Conservation (phyloP, 208 protist species). For the Trypanosoma melophagium region DNA sequence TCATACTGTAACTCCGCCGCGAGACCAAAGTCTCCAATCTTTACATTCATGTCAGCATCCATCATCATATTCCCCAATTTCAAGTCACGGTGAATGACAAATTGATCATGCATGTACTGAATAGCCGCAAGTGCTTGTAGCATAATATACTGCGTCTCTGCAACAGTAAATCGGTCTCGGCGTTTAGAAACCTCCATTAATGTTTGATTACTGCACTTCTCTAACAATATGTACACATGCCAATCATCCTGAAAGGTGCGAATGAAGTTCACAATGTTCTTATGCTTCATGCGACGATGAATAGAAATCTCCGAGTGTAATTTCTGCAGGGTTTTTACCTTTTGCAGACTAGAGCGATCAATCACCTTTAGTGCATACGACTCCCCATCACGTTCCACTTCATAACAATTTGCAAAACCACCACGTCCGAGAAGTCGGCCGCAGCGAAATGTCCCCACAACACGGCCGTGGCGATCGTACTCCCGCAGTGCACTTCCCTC, state of each 20-base stretch:
- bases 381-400: conserved; percentile 81
- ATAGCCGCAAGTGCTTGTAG: conserved; percentile 93
- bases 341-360: conserved; percentile 88
- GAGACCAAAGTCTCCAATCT: conserved; percentile 96
- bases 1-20: conserved; percentile 89
- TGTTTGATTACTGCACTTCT: conserved; percentile 96
- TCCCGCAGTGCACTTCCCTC: conserved; percentile 29
- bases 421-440: conserved; percentile 87
- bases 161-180: conserved; percentile 84
- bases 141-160: conserved; percentile 94
- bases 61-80: conserved; percentile 97
- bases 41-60: conserved; percentile 83
- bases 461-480: conserved; percentile 29
- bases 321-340: conserved; percentile 94
- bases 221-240: conserved; percentile 98
- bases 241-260: conserved; percentile 96
- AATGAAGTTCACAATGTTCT: conserved; percentile 96
- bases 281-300: conserved; percentile 94
- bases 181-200: conserved; percentile 96
- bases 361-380: conserved; percentile 95
- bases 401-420: conserved; percentile 97
- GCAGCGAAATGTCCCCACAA: conserved; percentile 50
- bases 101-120: conserved; percentile 93
- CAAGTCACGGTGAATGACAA: conserved; percentile 97
- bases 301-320: conserved; percentile 97